Base-by-base conservation (phyloP, 768 basidiomycete species). In the Pisolithus orientalis region DNA sequence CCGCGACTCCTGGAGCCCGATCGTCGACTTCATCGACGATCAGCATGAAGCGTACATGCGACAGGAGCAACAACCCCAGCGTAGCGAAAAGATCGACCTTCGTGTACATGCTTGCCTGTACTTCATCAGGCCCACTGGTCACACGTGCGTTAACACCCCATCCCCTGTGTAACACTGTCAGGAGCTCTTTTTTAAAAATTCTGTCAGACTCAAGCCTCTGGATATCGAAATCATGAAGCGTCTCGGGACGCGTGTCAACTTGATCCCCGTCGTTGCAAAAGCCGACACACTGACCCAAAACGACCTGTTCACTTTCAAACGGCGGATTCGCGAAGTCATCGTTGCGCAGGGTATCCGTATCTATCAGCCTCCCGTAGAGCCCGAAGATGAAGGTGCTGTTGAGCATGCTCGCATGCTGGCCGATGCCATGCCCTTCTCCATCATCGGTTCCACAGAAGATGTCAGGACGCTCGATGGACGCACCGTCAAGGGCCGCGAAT, bases 161-260 rank as follows among this genome's bases (percentile, higher is more conserved):
- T 9, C 3, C 5, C 5, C 32, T 34, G 45, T 14, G 13, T 14
- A 32, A 8, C 14, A 40, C 16, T 11, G 53, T 43, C 38, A 9
- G 8, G 43, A 17, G 17, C 55, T 58, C 9, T 56, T 25, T 21
- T n/a, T 31, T 43, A 44, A 61, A 40, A 39, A n/a, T 14, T 21
- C 29, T 25, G 48, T 39, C 49, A 62, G 93, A 0, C 74, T 98
- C 59, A 98, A 97, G 72, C 96, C 96, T 21, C 80, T 99, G 44
- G 96, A 99, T 66, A 94, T 99, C 60, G 96, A 98, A 73, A 94
- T 97, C 69, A 99, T 99, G 96, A 98, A 97, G 76, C 90, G 94
- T 53, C 85, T 99, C 17, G 95, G 96, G 38, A 94, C 94, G 45
- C 87, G 96, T 59, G 96, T 97, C 68, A 96, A 99, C 71, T 80